Base-by-base conservation (phyloP, 2,329 filamentous ascomycete genomes). In the Lasiodiplodia sp. region DNA sequence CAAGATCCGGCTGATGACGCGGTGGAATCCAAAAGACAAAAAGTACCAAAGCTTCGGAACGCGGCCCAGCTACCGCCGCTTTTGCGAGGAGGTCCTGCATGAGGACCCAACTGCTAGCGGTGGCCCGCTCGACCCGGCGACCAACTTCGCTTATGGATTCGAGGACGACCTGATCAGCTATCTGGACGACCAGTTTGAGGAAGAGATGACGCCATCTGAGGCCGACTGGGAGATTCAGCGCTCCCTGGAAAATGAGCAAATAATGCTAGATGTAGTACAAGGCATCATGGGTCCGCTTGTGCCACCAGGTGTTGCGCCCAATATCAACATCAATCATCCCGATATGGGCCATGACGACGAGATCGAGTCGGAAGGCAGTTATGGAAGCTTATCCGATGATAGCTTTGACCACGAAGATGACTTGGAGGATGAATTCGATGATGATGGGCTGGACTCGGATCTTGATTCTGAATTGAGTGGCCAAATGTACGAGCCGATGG, bases 161-260 rank as follows among this genome's bases (percentile, higher is more conserved):
- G 58, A 63, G 44, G 58, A 63, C 28, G 58, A 63, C 18, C 44
- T 63, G 21, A 63, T 63, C 10, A 63, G 58, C 18, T 63, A 63
- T 23, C 44, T 63, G 25, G 58, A 51, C 18, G 58, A 63, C 8
- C 44, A 37, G 8, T 51, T 37, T 40, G 58, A 63, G 12, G 40
- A 18, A 8, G 40, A 44, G 40, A 14, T 44, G 40, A 34, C 31
- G 31, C 31, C 31, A 34, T 34, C 31, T 7, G 31, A 34, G 31
- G 31, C 31, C 1, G 31, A 34, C 8, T 34, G 31, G 31, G 31
- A 34, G 31, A 8, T 34, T 34, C 31, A 34, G 31, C 31, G 31
- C 31, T 34, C 31, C 2, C 31, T 34, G 8, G 31, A 34, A 10
- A 10, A 34, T 10, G 31, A 34, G 31, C 6, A 34, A 7, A 10